A percentile compares a stretch with the other conserved stretches of the same genome.
Conservation (phyloP, 2,329 filamentous ascomycete species). For the Macrophomina tecta region DNA sequence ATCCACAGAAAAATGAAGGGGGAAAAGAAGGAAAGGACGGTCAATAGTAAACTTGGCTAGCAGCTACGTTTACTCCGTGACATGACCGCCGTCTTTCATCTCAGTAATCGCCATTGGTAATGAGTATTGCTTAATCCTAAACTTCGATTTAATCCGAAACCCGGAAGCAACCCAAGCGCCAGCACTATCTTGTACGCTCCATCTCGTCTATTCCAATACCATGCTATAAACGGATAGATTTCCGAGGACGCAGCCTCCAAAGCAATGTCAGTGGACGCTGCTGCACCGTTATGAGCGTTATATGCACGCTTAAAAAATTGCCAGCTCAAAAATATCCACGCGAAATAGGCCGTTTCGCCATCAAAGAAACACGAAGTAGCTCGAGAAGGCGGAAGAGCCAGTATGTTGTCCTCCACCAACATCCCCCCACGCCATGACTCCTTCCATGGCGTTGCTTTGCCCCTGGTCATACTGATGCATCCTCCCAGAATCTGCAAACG, state of each 20-base stretch:
- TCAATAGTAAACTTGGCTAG: neutral
- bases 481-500: neutral
- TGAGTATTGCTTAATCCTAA: neutral
- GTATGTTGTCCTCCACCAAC: neutral
- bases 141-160: conserved; percentile 6
- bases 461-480: neutral
- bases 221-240: neutral
- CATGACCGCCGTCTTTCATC: neutral
- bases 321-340: neutral
- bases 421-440: neutral
- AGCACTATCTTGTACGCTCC: neutral
- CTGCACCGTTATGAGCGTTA: neutral
- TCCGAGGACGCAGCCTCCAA: conserved; percentile 4
- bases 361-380: neutral
- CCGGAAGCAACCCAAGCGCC: neutral
- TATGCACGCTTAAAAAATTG: neutral
- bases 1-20: neutral
- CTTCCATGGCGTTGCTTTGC: neutral
- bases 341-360: neutral
- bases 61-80: neutral
- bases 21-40: neutral
- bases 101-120: neutral
- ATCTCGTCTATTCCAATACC: neutral
- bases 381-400: neutral
- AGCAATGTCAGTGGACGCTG: neutral